Conservation (phyloP, 2,329 filamentous ascomycete genomes). For the Alternaria panax region DNA sequence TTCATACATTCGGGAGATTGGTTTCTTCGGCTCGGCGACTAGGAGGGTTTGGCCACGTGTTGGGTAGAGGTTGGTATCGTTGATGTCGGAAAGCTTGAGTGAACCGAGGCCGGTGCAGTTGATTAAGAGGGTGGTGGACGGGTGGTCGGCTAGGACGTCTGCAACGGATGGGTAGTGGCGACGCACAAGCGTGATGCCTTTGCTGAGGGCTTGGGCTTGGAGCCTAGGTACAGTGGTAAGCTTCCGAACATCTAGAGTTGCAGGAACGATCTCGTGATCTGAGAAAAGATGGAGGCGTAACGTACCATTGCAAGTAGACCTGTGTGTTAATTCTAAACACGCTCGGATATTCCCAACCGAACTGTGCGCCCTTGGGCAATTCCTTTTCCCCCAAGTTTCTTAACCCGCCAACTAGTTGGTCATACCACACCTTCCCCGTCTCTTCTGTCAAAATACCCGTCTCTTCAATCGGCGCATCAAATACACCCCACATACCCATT, state of each 20-base stretch:
- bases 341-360: conserved; percentile 46
- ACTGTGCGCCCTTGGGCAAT: conserved; percentile 46
- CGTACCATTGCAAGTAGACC: conserved; percentile 48
- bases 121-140: conserved; percentile 73
- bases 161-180: conserved; percentile 67
- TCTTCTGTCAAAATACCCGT: conserved; percentile 44
- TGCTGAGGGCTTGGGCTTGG: conserved; percentile 72
- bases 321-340: conserved; percentile 52
- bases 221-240: conserved; percentile 31
- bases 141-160: conserved; percentile 69
- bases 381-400: conserved; percentile 35
- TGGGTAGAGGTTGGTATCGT: conserved; percentile 75
- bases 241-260: neutral
- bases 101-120: conserved; percentile 87
- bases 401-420: conserved; percentile 51
- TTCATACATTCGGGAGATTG: conserved; percentile 51
- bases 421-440: conserved; percentile 54
- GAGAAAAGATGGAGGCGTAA: neutral
- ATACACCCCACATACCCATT: conserved; percentile 40
- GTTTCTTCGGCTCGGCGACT: conserved; percentile 60
- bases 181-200: conserved; percentile 66
- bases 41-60: conserved; percentile 81
- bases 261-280: neutral
- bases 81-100: conserved; percentile 79
- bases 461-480: conserved; percentile 43